Conservation (phyloP, 192 early-diverging fungal genomes). For the Chytriomyces hyalinus region DNA sequence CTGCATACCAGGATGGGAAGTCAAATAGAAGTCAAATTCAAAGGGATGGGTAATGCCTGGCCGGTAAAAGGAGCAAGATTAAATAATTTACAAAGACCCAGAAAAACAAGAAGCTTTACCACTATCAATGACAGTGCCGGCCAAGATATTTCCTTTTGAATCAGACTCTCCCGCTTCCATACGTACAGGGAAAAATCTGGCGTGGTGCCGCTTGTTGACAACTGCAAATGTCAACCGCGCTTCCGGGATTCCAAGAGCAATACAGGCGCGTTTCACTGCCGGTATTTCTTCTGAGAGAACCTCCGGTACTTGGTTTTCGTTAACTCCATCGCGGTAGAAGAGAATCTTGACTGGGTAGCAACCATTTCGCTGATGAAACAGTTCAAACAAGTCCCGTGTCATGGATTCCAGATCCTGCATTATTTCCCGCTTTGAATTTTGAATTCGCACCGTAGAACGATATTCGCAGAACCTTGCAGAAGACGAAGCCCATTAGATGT, state of each 20-base stretch:
- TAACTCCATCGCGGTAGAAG: conserved; percentile 84
- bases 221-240: conserved; percentile 64
- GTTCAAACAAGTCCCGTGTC: conserved; percentile 69
- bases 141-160: conserved; percentile 51
- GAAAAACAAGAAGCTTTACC: conserved; percentile 35
- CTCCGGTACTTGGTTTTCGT: conserved; percentile 78
- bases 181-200: conserved; percentile 60
- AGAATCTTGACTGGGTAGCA: conserved; percentile 76
- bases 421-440: conserved; percentile 73
- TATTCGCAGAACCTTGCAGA: conserved; percentile 26
- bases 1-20: conserved; percentile 44
- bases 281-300: conserved; percentile 72
- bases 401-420: conserved; percentile 71
- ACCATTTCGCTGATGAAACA: conserved; percentile 58
- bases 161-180: conserved; percentile 37
- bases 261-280: conserved; percentile 62
- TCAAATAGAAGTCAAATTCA: conserved; percentile 48
- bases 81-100: not conserved
- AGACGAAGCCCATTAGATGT: conserved; percentile 32
- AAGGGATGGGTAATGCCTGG: conserved; percentile 42
- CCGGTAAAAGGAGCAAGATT: not conserved
- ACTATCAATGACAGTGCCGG: conserved; percentile 53
- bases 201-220: conserved; percentile 81
- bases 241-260: conserved; percentile 16
- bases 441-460: conserved; percentile 53